phyloP scores from a whole-genome alignment of 352 stramenopile genomes.

The Phytopythium kandeliae region DNA sequence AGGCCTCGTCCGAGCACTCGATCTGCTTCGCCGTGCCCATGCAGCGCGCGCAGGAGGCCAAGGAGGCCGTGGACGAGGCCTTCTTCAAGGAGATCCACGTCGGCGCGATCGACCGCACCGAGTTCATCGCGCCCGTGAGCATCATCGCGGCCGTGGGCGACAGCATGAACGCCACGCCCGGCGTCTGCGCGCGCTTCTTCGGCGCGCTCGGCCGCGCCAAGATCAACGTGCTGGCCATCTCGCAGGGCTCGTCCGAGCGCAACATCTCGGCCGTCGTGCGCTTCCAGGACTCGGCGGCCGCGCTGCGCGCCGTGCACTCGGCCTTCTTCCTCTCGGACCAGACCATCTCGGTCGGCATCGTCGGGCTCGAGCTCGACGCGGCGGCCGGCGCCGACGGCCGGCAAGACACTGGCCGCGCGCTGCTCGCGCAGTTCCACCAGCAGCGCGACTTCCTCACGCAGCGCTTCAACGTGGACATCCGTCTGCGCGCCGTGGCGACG shows the following conservation, averaged over 20 bases:
- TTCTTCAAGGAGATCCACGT: slow-evolving; percentile 89
- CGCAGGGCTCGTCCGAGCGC: slow-evolving; percentile 91
- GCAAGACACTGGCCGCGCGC: slow-evolving; percentile 71
- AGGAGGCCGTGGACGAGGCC: slow-evolving; percentile 72
- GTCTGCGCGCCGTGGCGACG: slow-evolving; percentile 70
- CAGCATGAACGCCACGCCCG: slow-evolving; percentile 91
- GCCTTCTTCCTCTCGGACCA: slow-evolving; percentile 94
- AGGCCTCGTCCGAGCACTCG: slow-evolving; percentile 92
- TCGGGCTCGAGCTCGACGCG: slow-evolving; percentile 66
- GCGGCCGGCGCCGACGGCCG: too few relatives aligned
- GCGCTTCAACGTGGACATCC: slow-evolving; percentile 84
- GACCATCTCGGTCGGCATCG: slow-evolving; percentile 89
- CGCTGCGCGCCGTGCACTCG: slow-evolving; percentile 91
- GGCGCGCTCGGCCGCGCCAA: slow-evolving; percentile 88
- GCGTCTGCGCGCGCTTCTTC: slow-evolving; percentile 93
- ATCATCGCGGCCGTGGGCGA: slow-evolving; percentile 96
- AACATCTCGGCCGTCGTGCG: slow-evolving; percentile 95
- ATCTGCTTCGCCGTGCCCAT: slow-evolving; percentile 94
- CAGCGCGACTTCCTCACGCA: slow-evolving; percentile 77
- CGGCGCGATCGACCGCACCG: slow-evolving; percentile 73
- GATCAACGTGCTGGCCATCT: slow-evolving; percentile 95
- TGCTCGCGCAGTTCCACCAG: slow-evolving; percentile 86
- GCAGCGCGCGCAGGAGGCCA: slow-evolving; percentile 53
- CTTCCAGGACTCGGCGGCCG: slow-evolving; percentile 84
- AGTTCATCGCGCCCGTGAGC: slow-evolving; percentile 84